Conservation (phyloP, 495 filamentous ascomycete species). For the Corynascus novoguineensis region DNA sequence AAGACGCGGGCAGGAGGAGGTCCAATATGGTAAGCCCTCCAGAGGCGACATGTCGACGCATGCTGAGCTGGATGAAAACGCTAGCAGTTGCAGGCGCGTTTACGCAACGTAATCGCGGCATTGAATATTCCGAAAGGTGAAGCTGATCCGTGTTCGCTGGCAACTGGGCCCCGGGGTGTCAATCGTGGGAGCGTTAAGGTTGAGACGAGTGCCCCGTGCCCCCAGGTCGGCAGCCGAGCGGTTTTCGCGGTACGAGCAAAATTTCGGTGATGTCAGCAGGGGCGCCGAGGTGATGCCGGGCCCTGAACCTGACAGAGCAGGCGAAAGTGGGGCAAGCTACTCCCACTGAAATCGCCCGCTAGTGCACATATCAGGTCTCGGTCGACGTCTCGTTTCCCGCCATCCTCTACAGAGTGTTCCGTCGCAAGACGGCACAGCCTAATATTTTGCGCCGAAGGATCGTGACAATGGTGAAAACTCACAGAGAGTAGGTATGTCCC, state of each 20-base stretch:
- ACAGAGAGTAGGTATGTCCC: not conserved
- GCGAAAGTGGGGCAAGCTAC: constrained; percentile 2
- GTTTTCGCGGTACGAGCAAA: constrained; percentile 29
- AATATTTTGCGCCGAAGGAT: not conserved
- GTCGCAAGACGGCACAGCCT: too few relatives aligned
- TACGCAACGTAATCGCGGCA: constrained; percentile 33
- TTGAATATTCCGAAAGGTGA: too few relatives aligned
- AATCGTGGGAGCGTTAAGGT: not conserved
- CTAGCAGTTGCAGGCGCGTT: constrained; percentile 35
- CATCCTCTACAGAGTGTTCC: too few relatives aligned
- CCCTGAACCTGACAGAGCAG: not conserved
- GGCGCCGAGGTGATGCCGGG: not conserved
- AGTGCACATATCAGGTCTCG: too few relatives aligned
- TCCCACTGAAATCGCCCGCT: not conserved
- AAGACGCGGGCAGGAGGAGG: constrained; percentile 29
- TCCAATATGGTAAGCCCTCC: constrained; percentile 31
- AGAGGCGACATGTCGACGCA: constrained; percentile 22
- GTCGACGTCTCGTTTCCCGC: too few relatives aligned
- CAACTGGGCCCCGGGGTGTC: too few relatives aligned
- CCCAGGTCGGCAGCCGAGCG: constrained; percentile 10
- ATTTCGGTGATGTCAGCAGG: constrained; percentile 40
- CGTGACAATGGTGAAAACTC: not conserved
- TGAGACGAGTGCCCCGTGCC: not conserved
- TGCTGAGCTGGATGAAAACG: constrained; percentile 37
- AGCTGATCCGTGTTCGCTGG: too few relatives aligned